Base-by-base conservation (phyloP, 1,139 yeast genomes). In the Suhomyces guaymorum region DNA sequence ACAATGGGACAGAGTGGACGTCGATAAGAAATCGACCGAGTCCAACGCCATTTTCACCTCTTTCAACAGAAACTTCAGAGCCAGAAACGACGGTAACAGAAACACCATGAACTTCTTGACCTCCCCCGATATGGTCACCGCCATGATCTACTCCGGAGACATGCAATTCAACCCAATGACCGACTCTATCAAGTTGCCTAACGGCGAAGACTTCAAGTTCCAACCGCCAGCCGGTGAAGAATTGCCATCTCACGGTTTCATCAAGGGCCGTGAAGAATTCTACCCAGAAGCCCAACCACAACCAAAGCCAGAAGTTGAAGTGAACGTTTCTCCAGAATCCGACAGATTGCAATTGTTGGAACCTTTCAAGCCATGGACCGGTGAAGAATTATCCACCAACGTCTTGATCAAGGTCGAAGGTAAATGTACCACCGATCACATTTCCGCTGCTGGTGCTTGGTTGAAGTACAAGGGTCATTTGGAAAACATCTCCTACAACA, bases 381-480 rank as follows among this genome's bases (percentile, higher is more conserved):
- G 95, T 39, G 63, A 86, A 58, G 98, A 92, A 61, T 64, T 90
- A 47, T 70, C 76, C 44, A 77, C 90, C 25, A 78, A 78, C 35
- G 87, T 92, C 2, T 66, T 90, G 41, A 65, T 92, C 55, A 92
- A 90, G 67, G 97, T 90, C 34, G 90, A 88, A 67, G 98, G 98
- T 46, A 92, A 92, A 66, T 90, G 97, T 73, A 92, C 98, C 29
- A 92, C 98, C 26, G 98, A 92, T 63, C 98, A 92, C 58, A 92
- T 92, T 51, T 89, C 97, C 17, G 97, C 97, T 26, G 98, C 98
- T 23, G 98, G 98, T 57, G 94, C 83, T n/a, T 92, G 98, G 98
- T 78, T 92, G 65, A 92, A 92, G 69, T 92, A 92, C 69, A 92
- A 92, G 70, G 98, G 98, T 13, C 98, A 92, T 59, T 74, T 92